Conservation (phyloP, 768 basidiomycete species). For the Termitomyces sp. region DNA sequence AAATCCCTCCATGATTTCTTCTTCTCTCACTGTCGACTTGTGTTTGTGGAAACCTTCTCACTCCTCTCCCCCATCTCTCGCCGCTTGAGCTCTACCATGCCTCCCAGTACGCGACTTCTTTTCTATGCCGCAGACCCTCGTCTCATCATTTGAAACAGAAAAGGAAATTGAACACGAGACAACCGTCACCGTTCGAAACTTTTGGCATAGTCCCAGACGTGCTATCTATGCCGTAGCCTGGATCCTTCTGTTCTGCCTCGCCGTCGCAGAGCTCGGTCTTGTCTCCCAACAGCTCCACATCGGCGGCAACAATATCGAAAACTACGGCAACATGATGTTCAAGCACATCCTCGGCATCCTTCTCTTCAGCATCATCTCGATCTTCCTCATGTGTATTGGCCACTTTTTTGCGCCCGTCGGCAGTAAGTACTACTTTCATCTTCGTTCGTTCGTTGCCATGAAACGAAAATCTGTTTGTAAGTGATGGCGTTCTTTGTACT, state of each 20-base stretch:
- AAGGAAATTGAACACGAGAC: conserved; percentile 2
- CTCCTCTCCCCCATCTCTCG: neutral
- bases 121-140: neutral
- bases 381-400: conserved; percentile 11
- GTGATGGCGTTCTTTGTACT: conserved; percentile 10
- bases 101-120: neutral
- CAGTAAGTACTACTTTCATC: neutral
- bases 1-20: neutral
- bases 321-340: conserved; percentile 14
- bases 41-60: neutral
- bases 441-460: neutral
- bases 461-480: neutral
- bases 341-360: conserved; percentile 12
- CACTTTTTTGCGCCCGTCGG: conserved; percentile 5
- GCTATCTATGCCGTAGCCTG: neutral
- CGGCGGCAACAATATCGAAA: conserved; percentile 3
- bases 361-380: conserved; percentile 7
- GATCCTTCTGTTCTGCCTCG: conserved; percentile 1
- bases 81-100: neutral
- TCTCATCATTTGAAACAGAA: neutral
- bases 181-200: neutral
- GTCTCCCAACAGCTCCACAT: conserved; percentile 10
- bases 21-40: neutral
- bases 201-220: conserved; percentile 1
- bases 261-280: neutral